These are phyloP conservation scores for Zea mays DNA, from an alignment of 176 grass and related monocot genomes.

Conservation along the genomic window DNA sequence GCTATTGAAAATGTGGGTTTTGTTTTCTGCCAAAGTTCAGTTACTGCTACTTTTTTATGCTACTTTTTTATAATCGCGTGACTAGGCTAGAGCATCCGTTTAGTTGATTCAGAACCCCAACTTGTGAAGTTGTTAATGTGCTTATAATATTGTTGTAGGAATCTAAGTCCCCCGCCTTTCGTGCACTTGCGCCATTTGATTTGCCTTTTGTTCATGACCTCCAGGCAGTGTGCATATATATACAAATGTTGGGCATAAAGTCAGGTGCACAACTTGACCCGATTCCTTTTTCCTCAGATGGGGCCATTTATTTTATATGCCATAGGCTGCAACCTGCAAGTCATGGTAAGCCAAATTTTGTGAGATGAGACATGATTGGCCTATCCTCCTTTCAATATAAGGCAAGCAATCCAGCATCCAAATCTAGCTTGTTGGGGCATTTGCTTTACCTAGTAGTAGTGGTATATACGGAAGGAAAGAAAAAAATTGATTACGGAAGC, in stretches of 20 bases:
- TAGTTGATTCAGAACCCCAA: background rate
- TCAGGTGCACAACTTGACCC: slow-evolving; percentile 40
- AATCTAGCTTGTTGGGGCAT: slow-evolving; percentile 43
- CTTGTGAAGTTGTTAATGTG: slow-evolving; percentile 37
- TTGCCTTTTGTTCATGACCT: slow-evolving; percentile 47
- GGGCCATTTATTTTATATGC: slow-evolving; percentile 30
- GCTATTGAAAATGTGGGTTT: too few relatives aligned
- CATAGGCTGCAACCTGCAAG: background rate
- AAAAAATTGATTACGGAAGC: slow-evolving; percentile 24
- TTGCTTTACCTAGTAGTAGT: slow-evolving; percentile 28
- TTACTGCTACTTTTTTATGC: too few relatives aligned
- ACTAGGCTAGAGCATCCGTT: too few relatives aligned
- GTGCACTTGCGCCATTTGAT: slow-evolving; percentile 39
- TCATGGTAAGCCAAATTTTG: slow-evolving; percentile 38
- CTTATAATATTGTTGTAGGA: slow-evolving; percentile 36
- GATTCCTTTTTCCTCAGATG: slow-evolving; percentile 28
- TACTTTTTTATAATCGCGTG: too few relatives aligned
- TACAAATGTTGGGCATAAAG: slow-evolving; percentile 45
- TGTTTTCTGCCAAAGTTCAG: too few relatives aligned
- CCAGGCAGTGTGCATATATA: slow-evolving; percentile 12
- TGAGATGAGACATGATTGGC: slow-evolving; percentile 43
- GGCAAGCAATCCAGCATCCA: slow-evolving; percentile 41
- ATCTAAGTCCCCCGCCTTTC: slow-evolving; percentile 26
- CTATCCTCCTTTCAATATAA: slow-evolving; percentile 41
- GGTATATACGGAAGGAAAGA: slow-evolving; percentile 26